Evolutionary conservation across 192 early-diverging fungal species (phyloP), one percentile per base, ranked within the genome.

Genomic region (Mortierella hygrophila): DNA sequence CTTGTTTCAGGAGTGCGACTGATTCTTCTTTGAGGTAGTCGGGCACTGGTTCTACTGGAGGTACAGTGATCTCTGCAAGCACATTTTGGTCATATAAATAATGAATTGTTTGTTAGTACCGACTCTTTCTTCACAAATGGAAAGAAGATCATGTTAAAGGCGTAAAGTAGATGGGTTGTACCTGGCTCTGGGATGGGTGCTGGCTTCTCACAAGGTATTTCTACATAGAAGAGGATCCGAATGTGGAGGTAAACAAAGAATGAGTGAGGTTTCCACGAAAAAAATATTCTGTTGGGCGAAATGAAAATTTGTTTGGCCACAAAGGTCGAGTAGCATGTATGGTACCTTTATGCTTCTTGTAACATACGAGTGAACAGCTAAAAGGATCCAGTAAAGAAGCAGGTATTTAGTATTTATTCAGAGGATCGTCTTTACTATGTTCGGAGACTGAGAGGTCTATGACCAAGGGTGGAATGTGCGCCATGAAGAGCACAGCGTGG

Each of bases 261-360:
- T 65, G 60, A 4, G 60, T 65, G 32, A 65, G 60, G 60, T 65
- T 65, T 15, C 11, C 60, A 0, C 35, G 35, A 32, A 65, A 26
- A 65, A 32, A n/a, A 32, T 8, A n/a, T 65, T 65, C 26, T 65
- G 60, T 35, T 65, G 60, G 60, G 60, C 60, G 60, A 65, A 65
- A 65, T 65, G 60, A 65, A 35, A 65, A 65, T 29, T 60, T 65
- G 60, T 35, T 65, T 65, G 2, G 10, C 49, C 49, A 52, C 49
- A 52, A 18, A 21, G 49, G 6, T 6, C 42, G 13, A 26, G 11
- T n/a, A 1, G 3, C 15, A 38, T 26, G 20, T 44, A 41, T 29
- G 38, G 49, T 86, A 86, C 84, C 84, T 81, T 86, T 86, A 54
- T 86, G 84, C 13, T 77, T 77, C 70, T 86, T 86, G 49, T 86